Conservation (phyloP, 2,329 filamentous ascomycete species). For the Huntiella savannae region DNA sequence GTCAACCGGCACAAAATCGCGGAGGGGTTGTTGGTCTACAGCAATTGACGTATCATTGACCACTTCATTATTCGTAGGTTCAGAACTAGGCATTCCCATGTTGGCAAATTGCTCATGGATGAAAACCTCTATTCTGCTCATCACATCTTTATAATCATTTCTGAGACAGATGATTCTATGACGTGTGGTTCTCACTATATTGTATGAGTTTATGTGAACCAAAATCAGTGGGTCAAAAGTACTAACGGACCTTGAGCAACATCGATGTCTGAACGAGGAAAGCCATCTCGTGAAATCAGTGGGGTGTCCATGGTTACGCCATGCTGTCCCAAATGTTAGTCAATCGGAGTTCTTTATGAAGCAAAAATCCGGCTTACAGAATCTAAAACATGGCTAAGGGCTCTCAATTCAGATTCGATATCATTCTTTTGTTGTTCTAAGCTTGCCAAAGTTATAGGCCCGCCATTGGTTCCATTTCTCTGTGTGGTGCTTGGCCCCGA, state of each 20-base stretch:
- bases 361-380: conserved; percentile 38
- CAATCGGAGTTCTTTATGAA: conserved; percentile 4
- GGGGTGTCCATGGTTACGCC: conserved; percentile 81
- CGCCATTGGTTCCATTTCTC: conserved; percentile 35
- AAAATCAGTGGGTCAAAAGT: neutral
- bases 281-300: conserved; percentile 76
- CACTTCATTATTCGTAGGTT: neutral
- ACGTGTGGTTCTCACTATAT: conserved; percentile 76
- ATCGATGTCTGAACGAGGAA: conserved; percentile 81
- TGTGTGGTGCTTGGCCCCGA: conserved; percentile 56
- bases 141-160: conserved; percentile 85
- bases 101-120: conserved; percentile 79
- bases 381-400: conserved; percentile 69
- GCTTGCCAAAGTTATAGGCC: conserved; percentile 53
- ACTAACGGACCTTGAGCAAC: conserved; percentile 62
- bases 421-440: conserved; percentile 70
- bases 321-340: conserved; percentile 37
- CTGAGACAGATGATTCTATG: conserved; percentile 72
- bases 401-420: conserved; percentile 70
- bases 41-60: neutral
- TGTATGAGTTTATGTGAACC: conserved; percentile 11
- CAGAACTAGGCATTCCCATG: neutral
- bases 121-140: conserved; percentile 63
- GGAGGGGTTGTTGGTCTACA: conserved; percentile 1
- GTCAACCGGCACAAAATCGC: conserved; percentile 7